Percentiles rank a stretch among this genome's conserved stretches.
These are phyloP conservation scores for Clitocybe nebularis DNA, from an alignment of 1,284 basidiomycete genomes.

Conservation along the genomic window DNA sequence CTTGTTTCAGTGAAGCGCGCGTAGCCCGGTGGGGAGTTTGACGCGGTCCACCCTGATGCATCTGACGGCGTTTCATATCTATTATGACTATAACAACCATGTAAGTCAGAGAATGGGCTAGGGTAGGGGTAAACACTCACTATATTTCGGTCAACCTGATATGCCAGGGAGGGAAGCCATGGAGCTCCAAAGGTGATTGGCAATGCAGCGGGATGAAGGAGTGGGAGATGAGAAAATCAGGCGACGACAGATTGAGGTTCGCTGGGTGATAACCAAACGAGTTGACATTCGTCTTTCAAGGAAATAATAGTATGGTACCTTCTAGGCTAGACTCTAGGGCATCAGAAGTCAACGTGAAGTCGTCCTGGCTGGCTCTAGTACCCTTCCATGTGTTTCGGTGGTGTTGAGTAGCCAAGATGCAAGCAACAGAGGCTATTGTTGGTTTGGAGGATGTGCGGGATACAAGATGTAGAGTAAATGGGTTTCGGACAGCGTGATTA, in stretches of 20 bases:
- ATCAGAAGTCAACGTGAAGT: slow-evolving; percentile 38
- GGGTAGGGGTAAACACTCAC: slow-evolving; percentile 37
- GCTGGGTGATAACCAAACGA: slow-evolving; percentile 20
- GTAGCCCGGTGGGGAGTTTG: slow-evolving; percentile 8
- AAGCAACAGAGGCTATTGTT: slow-evolving; percentile 42
- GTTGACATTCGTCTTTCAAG: slow-evolving; percentile 4
- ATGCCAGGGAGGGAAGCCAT: slow-evolving; percentile 79
- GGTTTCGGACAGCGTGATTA: slow-evolving; percentile 9
- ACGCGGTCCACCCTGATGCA: slow-evolving; percentile 13
- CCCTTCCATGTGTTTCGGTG: slow-evolving; percentile 11
- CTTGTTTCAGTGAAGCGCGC: slow-evolving; percentile 44
- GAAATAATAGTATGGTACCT: slow-evolving; percentile 36
- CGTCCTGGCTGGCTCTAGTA: slow-evolving; percentile 14
- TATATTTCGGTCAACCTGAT: slow-evolving; percentile 70
- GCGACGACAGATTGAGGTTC: slow-evolving; percentile 51
- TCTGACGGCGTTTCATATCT: slow-evolving; percentile 12
- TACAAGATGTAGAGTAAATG: slow-evolving; percentile 38
- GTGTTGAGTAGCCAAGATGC: slow-evolving; percentile 29
- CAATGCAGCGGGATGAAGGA: slow-evolving; percentile 37
- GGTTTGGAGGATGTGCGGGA: slow-evolving; percentile 50
- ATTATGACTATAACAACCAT: slow-evolving; percentile 25
- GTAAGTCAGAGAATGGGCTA: not conserved
- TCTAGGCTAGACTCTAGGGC: slow-evolving; percentile 51
- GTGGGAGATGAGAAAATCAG: slow-evolving; percentile 74
- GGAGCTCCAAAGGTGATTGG: slow-evolving; percentile 52